A percentile compares a stretch with the other conserved stretches of the same genome.
These are phyloP conservation scores for Fagopyrum homotropicum DNA, from an alignment of 148 eudicot species.

Conservation along the genomic window DNA sequence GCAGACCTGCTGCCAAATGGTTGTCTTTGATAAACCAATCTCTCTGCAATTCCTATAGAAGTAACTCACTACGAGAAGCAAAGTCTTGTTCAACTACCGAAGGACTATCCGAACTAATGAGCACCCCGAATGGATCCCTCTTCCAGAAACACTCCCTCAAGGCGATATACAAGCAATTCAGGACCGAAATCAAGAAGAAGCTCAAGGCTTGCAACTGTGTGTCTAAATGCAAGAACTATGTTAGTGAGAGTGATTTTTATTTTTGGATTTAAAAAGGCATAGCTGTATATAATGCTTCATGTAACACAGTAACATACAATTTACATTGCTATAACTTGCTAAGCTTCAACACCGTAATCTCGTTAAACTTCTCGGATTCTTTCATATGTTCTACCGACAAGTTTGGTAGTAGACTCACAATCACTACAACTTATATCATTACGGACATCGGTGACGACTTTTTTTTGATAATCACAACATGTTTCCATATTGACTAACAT, in stretches of 20 bases:
- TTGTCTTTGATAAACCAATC: slow-evolving; percentile 49
- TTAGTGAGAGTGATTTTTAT: slow-evolving; percentile 30
- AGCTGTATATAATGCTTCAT: no score
- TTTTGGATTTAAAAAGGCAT: not conserved
- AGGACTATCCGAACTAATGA: slow-evolving; percentile 11
- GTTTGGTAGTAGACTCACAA: no score
- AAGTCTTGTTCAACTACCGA: slow-evolving; percentile 10
- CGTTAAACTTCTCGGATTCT: no score
- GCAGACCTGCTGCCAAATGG: slow-evolving; percentile 37
- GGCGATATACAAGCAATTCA: slow-evolving; percentile 44
- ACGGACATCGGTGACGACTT: no score
- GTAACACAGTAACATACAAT: no score
- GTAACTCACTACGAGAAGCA: slow-evolving; percentile 15
- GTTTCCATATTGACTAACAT: no score
- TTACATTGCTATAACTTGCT: no score
- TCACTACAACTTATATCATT: no score
- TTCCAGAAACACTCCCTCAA: slow-evolving; percentile 54
- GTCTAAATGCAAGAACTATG: slow-evolving; percentile 28
- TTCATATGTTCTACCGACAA: no score
- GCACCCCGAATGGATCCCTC: slow-evolving; percentile 25
- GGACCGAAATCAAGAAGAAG: slow-evolving; percentile 38
- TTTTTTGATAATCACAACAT: no score
- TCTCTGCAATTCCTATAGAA: slow-evolving; percentile 24
- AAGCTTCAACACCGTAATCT: no score
- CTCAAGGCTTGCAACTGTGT: slow-evolving; percentile 59